Percentiles rank a stretch among this genome's conserved stretches.
phyloP scores from a whole-genome alignment of 2,329 filamentous ascomycete species.

The Hypoxylon sp. region DNA sequence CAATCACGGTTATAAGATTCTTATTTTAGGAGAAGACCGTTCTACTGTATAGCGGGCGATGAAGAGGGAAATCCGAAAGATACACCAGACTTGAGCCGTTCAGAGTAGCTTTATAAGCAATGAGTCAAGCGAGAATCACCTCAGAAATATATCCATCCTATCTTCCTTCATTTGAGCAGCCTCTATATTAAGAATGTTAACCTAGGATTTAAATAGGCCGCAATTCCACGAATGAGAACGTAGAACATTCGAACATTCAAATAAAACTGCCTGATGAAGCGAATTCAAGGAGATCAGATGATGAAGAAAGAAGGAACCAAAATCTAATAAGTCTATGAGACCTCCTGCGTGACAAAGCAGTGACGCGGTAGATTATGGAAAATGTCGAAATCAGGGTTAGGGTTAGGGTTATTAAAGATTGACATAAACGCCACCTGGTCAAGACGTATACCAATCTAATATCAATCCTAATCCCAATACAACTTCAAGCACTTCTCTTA shows the following conservation, averaged over 20 bases:
- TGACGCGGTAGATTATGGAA: background rate
- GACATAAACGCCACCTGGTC: background rate
- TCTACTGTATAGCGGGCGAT: background rate
- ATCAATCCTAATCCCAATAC: background rate
- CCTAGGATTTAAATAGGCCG: background rate
- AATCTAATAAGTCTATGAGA: no score
- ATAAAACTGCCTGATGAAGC: background rate
- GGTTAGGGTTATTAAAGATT: background rate
- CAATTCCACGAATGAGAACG: background rate
- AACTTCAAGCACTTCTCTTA: background rate
- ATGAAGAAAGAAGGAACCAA: background rate
- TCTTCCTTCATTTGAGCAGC: background rate
- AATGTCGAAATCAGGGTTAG: background rate
- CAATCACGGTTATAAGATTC: no score
- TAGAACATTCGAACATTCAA: background rate
- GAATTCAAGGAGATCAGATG: background rate
- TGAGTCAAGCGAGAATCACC: background rate
- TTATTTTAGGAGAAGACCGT: no score
- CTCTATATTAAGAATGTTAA: background rate
- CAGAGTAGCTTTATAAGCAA: background rate
- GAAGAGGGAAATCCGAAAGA: background rate
- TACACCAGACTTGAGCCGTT: background rate
- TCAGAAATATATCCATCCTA: background rate
- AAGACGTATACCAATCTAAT: background rate
- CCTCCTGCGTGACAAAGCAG: no score